A percentile compares a stretch with the other conserved stretches of the same genome.
phyloP scores from a whole-genome alignment of 176 grass and related monocot species.

The Metroxylon sagu region DNA sequence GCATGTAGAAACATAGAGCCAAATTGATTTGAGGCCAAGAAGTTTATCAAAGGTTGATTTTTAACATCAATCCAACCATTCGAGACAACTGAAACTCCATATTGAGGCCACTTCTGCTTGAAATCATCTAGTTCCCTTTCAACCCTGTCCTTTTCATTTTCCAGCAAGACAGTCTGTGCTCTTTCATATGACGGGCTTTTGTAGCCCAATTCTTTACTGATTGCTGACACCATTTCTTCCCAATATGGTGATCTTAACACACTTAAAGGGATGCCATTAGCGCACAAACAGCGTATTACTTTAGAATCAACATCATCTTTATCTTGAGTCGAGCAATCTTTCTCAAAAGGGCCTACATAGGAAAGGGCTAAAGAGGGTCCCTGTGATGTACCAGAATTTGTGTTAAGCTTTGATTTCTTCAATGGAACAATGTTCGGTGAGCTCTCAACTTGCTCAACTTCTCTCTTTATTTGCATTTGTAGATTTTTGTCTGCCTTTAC shows the following conservation, averaged over 20 bases:
- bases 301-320: constrained; percentile 29
- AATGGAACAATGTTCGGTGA: constrained; percentile 24
- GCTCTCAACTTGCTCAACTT: constrained; percentile 27
- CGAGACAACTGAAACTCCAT: constrained; percentile 25
- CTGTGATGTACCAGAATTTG: constrained; percentile 6
- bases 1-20: constrained; percentile 24
- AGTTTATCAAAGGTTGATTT: constrained; percentile 20
- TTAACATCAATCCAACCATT: constrained; percentile 26
- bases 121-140: constrained; percentile 25
- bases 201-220: constrained; percentile 28
- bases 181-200: constrained; percentile 20
- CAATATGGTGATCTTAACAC: constrained; percentile 24
- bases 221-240: constrained; percentile 29
- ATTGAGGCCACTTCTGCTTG: constrained; percentile 24
- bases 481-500: constrained; percentile 27
- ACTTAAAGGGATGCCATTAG: constrained; percentile 30
- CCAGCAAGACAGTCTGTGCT: constrained; percentile 19
- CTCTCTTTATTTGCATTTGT: constrained; percentile 32
- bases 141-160: constrained; percentile 16
- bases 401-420: constrained; percentile 25
- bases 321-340: constrained; percentile 15
- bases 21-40: constrained; percentile 28
- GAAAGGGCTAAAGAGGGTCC: constrained; percentile 22
- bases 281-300: constrained; percentile 24
- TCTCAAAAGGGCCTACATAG: constrained; percentile 20